phyloP scores from a whole-genome alignment of 2,329 filamentous ascomycete species.

The Penicillium sp. region DNA sequence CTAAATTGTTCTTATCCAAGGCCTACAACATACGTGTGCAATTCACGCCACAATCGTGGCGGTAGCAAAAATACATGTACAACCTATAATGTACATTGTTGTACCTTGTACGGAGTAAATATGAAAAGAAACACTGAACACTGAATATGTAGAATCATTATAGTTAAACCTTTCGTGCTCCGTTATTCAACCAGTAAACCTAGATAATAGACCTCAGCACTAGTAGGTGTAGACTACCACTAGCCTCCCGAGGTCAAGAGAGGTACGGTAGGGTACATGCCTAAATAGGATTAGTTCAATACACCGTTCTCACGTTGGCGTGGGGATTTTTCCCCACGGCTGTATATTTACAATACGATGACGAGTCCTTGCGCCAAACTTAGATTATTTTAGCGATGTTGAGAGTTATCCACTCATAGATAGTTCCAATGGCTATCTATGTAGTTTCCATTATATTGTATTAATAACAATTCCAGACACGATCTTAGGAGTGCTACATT shows the following conservation, averaged over 20 bases:
- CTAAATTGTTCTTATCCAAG: not conserved
- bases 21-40: not conserved
- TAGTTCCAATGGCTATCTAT: not conserved
- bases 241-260: not conserved
- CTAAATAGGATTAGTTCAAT: constrained; percentile 1
- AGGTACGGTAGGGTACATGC: not conserved
- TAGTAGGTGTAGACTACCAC: not conserved
- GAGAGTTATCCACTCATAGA: not conserved
- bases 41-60: not conserved
- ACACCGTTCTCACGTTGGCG: constrained; percentile 1
- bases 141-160: not conserved
- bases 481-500: not conserved
- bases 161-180: not conserved
- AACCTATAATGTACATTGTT: not conserved
- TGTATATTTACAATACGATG: constrained; percentile 3
- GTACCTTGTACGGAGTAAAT: no score
- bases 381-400: not conserved
- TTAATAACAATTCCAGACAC: no score
- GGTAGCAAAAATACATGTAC: not conserved
- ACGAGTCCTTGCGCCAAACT: constrained; percentile 8
- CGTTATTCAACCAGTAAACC: not conserved
- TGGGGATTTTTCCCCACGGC: constrained; percentile 4
- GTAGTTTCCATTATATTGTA: not conserved
- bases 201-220: not conserved
- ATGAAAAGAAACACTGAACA: no score